Conservation (phyloP, 805 yeast species). For the Kuraishia molischiana region DNA sequence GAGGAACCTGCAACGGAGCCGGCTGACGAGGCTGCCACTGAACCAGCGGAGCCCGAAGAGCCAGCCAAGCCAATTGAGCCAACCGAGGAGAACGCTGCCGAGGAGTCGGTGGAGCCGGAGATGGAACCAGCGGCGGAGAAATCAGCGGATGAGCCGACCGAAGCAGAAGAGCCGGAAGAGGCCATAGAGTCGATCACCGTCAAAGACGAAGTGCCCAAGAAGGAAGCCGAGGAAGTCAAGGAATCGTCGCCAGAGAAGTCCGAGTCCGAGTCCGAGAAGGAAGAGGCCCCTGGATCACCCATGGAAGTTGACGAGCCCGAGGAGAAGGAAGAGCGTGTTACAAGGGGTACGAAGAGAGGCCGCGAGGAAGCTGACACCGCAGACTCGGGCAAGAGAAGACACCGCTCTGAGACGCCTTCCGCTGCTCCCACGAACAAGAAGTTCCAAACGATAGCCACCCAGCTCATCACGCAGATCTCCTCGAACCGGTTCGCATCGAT, state of each 20-base stretch:
- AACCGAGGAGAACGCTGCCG: constrained; percentile 4
- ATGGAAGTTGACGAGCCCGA: constrained; percentile 4
- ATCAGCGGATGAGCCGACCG: constrained; percentile 2
- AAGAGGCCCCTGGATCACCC: constrained; percentile 3
- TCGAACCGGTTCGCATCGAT: constrained; percentile 69
- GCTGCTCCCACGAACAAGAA: constrained; percentile 28
- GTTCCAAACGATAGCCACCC: constrained; percentile 52
- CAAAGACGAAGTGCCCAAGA: constrained; percentile 2
- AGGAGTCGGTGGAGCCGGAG: constrained; percentile 4
- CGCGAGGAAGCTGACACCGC: constrained; percentile 1
- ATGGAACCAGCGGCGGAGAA: constrained; percentile 4
- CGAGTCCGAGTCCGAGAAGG: constrained; percentile 2
- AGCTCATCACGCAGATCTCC: constrained; percentile 52
- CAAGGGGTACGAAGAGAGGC: neutral
- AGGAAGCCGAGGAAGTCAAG: constrained; percentile 3
- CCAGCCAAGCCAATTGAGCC: constrained; percentile 2
- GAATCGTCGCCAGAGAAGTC: too few relatives aligned
- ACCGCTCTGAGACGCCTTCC: neutral
- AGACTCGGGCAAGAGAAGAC: constrained; percentile 1
- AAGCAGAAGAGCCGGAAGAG: constrained; percentile 4
- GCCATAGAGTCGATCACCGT: constrained; percentile 2
- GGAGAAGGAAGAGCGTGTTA: constrained; percentile 3
- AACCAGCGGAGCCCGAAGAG: constrained; percentile 1
- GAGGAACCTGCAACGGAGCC: too few relatives aligned
- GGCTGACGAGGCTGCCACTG: too few relatives aligned